A percentile compares a stretch with the other conserved stretches of the same genome.
phyloP scores from a whole-genome alignment of 768 basidiomycete genomes.

The Clitopilus passeckerianus region DNA sequence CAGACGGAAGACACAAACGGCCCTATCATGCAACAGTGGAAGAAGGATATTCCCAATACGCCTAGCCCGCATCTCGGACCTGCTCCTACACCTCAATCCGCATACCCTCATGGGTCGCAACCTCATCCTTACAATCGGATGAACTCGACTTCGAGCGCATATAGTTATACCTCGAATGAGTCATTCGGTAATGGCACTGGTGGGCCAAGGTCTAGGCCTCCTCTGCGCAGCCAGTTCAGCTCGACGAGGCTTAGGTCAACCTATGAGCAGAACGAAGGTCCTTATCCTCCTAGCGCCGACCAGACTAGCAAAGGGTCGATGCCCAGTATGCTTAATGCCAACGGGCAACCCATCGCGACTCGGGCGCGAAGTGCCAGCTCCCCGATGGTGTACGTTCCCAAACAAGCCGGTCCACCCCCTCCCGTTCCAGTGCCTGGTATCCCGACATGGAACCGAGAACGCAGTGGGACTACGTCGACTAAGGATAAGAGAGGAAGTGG shows the following conservation, averaged over 20 bases:
- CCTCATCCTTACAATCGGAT: constrained; percentile 31
- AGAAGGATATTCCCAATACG: constrained; percentile 41
- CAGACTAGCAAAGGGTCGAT: background rate
- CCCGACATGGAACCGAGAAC: constrained; percentile 39
- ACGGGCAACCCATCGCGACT: constrained; percentile 27
- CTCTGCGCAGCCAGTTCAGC: constrained; percentile 66
- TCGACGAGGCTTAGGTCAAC: constrained; percentile 51
- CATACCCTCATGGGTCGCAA: constrained; percentile 27
- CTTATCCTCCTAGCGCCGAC: constrained; percentile 11
- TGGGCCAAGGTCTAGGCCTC: constrained; percentile 32
- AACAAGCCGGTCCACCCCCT: constrained; percentile 50
- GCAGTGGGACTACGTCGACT: constrained; percentile 32
- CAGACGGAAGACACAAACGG: constrained; percentile 68
- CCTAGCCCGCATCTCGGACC: constrained; percentile 18
- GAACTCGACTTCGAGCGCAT: constrained; percentile 36
- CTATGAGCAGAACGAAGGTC: constrained; percentile 44
- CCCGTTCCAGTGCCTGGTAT: constrained; percentile 15
- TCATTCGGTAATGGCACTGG: constrained; percentile 28
- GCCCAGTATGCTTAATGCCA: constrained; percentile 17
- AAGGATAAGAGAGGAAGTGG: constrained; percentile 76
- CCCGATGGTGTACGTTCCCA: constrained; percentile 64
- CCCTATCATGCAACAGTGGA: constrained; percentile 60
- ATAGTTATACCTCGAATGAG: constrained; percentile 41
- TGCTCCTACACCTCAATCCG: constrained; percentile 14
- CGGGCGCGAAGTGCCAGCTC: constrained; percentile 80